Conservation (phyloP, 1,284 basidiomycete genomes). For the Rugosomyces carneus region DNA sequence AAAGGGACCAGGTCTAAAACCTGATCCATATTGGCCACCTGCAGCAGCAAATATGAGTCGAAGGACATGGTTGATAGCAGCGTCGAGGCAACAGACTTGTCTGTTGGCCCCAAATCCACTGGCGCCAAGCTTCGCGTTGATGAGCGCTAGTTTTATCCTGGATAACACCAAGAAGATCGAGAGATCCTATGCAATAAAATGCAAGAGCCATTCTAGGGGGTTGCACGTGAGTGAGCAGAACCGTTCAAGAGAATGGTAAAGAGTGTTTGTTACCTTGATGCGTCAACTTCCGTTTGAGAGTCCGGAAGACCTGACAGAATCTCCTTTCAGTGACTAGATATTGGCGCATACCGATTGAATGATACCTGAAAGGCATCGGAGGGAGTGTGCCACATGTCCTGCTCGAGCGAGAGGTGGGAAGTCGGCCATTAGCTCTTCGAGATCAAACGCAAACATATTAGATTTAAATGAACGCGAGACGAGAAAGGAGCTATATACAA, state of each 20-base stretch:
- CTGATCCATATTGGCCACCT: constrained; percentile 57
- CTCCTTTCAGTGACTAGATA: constrained; percentile 1
- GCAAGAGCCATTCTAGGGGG: constrained; percentile 62
- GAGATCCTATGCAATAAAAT: constrained; percentile 79
- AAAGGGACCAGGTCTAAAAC: constrained; percentile 74
- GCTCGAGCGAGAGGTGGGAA: constrained; percentile 33
- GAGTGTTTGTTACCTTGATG: constrained; percentile 42
- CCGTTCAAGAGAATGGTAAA: constrained; percentile 4
- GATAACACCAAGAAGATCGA: constrained; percentile 66
- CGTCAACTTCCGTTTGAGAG: constrained; percentile 51
- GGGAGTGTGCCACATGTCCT: constrained; percentile 48
- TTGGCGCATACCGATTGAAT: background rate
- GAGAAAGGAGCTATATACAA: constrained; percentile 2
- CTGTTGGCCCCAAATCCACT: constrained; percentile 89
- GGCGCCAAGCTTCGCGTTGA: constrained; percentile 61
- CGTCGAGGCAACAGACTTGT: constrained; percentile 35
- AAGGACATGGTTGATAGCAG: background rate
- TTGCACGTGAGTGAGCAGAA: constrained; percentile 1
- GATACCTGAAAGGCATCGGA: constrained; percentile 44
- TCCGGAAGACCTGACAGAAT: constrained; percentile 39
- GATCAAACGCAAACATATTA: constrained; percentile 9
- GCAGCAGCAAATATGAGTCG: constrained; percentile 1
- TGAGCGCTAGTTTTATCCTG: constrained; percentile 38
- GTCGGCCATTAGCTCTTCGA: constrained; percentile 15
- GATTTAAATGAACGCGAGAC: background rate